Evolutionary conservation across 345 rosid genomes (phyloP), one percentile per base, ranked within the genome.

Genomic region (Gossypium longicalyx): DNA sequence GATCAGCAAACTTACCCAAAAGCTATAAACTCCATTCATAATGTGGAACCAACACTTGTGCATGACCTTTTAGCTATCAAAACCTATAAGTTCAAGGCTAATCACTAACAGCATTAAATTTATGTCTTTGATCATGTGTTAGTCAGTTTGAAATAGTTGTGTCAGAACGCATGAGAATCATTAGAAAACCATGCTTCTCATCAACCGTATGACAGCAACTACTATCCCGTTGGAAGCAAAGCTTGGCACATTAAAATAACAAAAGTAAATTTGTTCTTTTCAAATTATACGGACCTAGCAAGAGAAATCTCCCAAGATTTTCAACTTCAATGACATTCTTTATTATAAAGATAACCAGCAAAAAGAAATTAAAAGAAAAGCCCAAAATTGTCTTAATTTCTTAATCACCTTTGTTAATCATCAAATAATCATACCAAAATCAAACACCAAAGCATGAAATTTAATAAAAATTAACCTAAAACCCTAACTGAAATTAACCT

Each of bases 391-490:
- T n/a, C 25, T 52, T 70, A 23, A 52, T 51, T 52, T 70, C 25
- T 17, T 27, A 51, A 27, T 51, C 47, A 51, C 17, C 17, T 27
- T 69, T 51, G 60, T 47, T 47, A 47, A 47, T 47, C 38, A 8
- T 23, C 10, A 52, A 45, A 67, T 1, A 22, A 12, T 13, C 1
- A 67, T 5, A 45, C 12, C 71, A 12, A 67, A 13, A 47, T 17
- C 22, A 27, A 69, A 69, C 57, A 68, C 1, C 59, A 51, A 69
- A 69, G 9, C 53, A 72, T 43, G 52, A 72, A 13, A 17, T 61
- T 44, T 45, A 22, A 29, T 41, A 13, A 59, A 5, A 43, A 52
- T 17, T 43, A 64, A 8, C 19, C 8, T 12, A 53, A 74, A 74
- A 65, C 41, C 71, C 71, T 43, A 65, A 65, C 38, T 27, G 13